Conservation (phyloP, 164 flowering plant genomes). For the Echeveria elegans region DNA sequence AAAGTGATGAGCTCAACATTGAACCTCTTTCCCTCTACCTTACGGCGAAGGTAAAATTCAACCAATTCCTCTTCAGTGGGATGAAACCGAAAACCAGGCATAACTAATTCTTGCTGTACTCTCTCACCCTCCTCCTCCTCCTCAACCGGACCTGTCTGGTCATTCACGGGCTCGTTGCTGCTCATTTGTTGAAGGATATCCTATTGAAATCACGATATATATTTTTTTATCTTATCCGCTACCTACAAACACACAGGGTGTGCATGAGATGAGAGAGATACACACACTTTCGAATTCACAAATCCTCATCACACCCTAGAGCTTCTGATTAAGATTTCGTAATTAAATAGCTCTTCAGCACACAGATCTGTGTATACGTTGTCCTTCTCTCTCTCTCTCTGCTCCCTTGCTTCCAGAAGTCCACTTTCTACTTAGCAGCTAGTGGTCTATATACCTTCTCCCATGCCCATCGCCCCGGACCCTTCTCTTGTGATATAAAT, state of each 20-base stretch:
- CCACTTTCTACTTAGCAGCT: conserved; percentile 3
- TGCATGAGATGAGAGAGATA: conserved; percentile 7
- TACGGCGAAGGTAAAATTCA: conserved; percentile 94
- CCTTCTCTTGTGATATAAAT: not conserved
- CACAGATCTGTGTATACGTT: not conserved
- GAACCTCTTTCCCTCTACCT: conserved; percentile 92
- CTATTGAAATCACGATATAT: not conserved
- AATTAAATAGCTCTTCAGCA: not conserved
- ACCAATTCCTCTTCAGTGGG: conserved; percentile 97
- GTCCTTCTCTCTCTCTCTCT: not conserved
- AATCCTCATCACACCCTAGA: not conserved
- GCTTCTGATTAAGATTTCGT: not conserved
- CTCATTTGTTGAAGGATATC: not conserved
- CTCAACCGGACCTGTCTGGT: not conserved
- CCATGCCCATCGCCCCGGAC: conserved; percentile 5
- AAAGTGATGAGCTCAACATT: conserved; percentile 70
- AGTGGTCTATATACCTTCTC: conserved; percentile 3
- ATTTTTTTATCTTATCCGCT: not conserved
- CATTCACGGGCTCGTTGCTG: conserved; percentile 8
- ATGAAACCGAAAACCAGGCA: conserved; percentile 98
- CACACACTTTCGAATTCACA: not conserved
- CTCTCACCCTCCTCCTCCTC: conserved; percentile 18
- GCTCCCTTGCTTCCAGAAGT: not conserved
- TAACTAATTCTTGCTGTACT: conserved; percentile 66
- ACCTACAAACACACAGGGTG: conserved; percentile 20